Percentiles rank a stretch among this genome's conserved stretches.
Evolutionary conservation across 805 yeast species (phyloP).

Genomic region (Sugiyamaella boreocaroliniensis): DNA sequence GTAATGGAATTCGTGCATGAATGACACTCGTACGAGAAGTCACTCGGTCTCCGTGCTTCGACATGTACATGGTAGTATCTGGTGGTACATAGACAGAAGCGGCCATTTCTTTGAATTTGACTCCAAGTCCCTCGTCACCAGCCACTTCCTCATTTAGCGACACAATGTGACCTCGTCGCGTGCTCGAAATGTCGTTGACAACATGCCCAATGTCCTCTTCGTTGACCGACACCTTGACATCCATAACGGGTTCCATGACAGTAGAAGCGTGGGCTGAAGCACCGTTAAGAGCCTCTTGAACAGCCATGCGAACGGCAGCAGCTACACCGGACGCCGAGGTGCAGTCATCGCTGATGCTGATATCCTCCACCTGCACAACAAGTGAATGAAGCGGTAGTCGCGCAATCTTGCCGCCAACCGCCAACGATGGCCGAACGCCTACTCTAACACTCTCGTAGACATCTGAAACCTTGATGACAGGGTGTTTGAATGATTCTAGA

Average conservation of each 20-base stretch:
- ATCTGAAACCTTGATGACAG: slow-evolving; percentile 25
- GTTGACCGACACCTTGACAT: slow-evolving; percentile 55
- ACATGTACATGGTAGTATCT: slow-evolving; percentile 43
- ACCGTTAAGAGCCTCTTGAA: slow-evolving; percentile 33
- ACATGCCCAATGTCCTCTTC: slow-evolving; percentile 76
- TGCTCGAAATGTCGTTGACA: slow-evolving; percentile 73
- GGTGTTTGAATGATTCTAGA: slow-evolving; percentile 20
- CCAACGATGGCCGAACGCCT: slow-evolving; percentile 36
- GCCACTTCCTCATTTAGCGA: slow-evolving; percentile 59
- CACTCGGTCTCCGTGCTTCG: slow-evolving; percentile 38
- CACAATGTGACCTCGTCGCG: slow-evolving; percentile 66
- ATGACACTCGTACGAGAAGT: slow-evolving; percentile 36
- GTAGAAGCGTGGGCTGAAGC: slow-evolving; percentile 34
- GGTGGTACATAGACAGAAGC: slow-evolving; percentile 63
- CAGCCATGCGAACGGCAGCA: slow-evolving; percentile 41
- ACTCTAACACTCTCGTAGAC: slow-evolving; percentile 24
- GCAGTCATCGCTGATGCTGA: slow-evolving; percentile 50
- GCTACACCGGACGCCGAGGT: slow-evolving; percentile 37
- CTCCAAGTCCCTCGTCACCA: slow-evolving; percentile 18
- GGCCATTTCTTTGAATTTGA: slow-evolving; percentile 33
- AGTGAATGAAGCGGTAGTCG: slow-evolving; percentile 54
- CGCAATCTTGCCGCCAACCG: slow-evolving; percentile 37
- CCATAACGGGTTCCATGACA: slow-evolving; percentile 84
- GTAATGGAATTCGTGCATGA: slow-evolving; percentile 75
- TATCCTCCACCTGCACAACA: slow-evolving; percentile 44